Base-by-base conservation (phyloP, 176 grass and related monocot genomes). In the Tillandsia leiboldiana region DNA sequence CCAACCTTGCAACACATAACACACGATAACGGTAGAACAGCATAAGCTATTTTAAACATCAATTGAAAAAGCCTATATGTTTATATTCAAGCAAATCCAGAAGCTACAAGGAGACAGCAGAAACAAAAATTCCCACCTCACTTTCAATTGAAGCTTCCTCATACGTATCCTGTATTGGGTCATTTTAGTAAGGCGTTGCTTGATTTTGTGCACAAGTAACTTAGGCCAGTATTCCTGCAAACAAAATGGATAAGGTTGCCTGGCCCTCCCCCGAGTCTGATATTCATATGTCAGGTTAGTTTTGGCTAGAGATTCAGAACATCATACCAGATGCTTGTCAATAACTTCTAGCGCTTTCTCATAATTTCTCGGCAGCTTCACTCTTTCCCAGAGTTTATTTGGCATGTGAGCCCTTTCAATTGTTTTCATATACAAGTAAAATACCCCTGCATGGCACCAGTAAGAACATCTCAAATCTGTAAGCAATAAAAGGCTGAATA, bases 361-460 rank as follows among this genome's bases (percentile, higher is more conserved):
- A 82, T 97, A 97, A 72, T 92, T 97, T 68, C 79, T 97, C 0
- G 89, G 93, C 28, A 97, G 82, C 66, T 90, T 92, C 52, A 97
- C 79, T 73, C 89, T 92, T 83, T 92, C 84, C 93, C 93, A 97
- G 68, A 92, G 70, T 92, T 90, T 83, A 53, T 90, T 97, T 29
- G 93, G 89, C 80, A 83, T 80, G 77, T 97, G 93, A 50, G 93
- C 89, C 81, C 93, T 86, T 90, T 97, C 93, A 51, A 88, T 91
- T 64, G 93, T 97, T 87, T 97, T 97, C 86, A 97, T 97, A 67
- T 97, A 97, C 53, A 97, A 72, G 68, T 90, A 97, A 81, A 97
- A 92, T 12, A 97, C 63, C 71, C 89, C 93, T 97, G 84, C 75
- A 82, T 8, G 22, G 6, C 47, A 17, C 50, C 20, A 12, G 10